A percentile compares a stretch with the other conserved stretches of the same genome.
These are phyloP conservation scores for Hygrocybe punicea DNA, from an alignment of 768 basidiomycete genomes.

Conservation along the genomic window DNA sequence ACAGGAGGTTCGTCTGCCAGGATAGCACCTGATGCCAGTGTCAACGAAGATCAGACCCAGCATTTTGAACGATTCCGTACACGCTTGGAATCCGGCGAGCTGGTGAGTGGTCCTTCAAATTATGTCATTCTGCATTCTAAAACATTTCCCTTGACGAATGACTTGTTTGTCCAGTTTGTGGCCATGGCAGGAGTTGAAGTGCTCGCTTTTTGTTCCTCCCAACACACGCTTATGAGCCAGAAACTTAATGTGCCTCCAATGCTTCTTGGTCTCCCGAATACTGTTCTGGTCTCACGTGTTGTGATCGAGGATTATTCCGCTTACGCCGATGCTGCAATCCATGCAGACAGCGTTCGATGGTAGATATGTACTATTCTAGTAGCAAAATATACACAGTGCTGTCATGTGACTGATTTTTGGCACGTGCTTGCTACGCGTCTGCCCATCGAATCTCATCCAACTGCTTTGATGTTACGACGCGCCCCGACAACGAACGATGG, in stretches of 20 bases:
- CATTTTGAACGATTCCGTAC: slow-evolving; percentile 48
- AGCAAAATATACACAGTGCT: neutral
- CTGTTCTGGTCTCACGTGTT: slow-evolving; percentile 53
- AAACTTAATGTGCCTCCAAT: slow-evolving; percentile 48
- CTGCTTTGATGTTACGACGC: slow-evolving; percentile 65
- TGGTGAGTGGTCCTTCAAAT: slow-evolving; percentile 41
- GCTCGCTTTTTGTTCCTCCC: slow-evolving; percentile 59
- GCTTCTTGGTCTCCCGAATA: slow-evolving; percentile 43
- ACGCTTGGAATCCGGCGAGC: slow-evolving; percentile 50
- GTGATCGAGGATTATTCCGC: slow-evolving; percentile 56
- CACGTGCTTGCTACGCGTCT: neutral
- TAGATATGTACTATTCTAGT: too few species aligned
- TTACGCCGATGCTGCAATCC: slow-evolving; percentile 51
- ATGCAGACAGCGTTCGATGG: slow-evolving; percentile 44
- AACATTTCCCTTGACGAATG: neutral
- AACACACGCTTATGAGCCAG: slow-evolving; percentile 43
- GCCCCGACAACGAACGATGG: slow-evolving; percentile 69
- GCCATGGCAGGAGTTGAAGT: slow-evolving; percentile 49
- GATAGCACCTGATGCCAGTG: slow-evolving; percentile 39
- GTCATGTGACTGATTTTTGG: too few species aligned
- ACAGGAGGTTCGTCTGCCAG: slow-evolving; percentile 50
- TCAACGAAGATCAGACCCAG: slow-evolving; percentile 41
- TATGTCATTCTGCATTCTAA: too few species aligned
- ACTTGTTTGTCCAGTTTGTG: slow-evolving; percentile 47
- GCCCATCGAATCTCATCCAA: too few species aligned